Base-by-base conservation (phyloP, 1,139 yeast genomes). In the Sugiyamaella neomexicana region DNA sequence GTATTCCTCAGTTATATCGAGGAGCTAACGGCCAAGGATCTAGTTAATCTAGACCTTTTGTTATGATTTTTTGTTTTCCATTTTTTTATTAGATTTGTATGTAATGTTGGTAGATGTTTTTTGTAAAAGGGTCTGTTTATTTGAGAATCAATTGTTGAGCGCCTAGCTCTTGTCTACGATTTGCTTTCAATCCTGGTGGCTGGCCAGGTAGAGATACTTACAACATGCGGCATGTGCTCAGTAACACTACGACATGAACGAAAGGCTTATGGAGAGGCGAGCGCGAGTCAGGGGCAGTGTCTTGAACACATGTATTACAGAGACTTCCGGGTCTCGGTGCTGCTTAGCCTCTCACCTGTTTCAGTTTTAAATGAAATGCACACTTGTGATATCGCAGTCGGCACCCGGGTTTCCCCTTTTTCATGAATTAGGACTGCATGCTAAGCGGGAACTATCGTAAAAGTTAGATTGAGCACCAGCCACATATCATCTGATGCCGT, bases 11-110 rank as follows among this genome's bases (percentile, higher is more conserved):
- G 27, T 32, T 53, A 32, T 53, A 53, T 41, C 53, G 56, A 8
- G 46, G 48, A 10, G 39, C 55, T n/a, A 43, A 45, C 10, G 51
- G 51, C 17, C 56, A 49, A 32, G 34, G 49, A 15, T 48, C 56
- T 16, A 49, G 46, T 25, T 52, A 36, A 27, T 5, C 5, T 20
- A 20, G 25, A 20, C 25, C 25, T 32, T 47, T 47, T 37, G 27
- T 42, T 48, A n/a, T 27, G 36, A 13, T 8, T 42, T 20, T 9
- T 17, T 48, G 13, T 40, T 12, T 20, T n/a, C n/a, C 3, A 20
- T 15, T 37, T 38, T 25, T 39, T 36, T n/a, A n/a, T 25, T 40
- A 23, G n/a, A 29, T 53, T 10, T 29, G 40, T 44, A 29, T 27
- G 25, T 39, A 17, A 16, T 44, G 45, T 27, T 39, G 44, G 44